Evolutionary conservation across 257 asterid genomes (phyloP).

Genomic region (Solanum dulcamara): DNA sequence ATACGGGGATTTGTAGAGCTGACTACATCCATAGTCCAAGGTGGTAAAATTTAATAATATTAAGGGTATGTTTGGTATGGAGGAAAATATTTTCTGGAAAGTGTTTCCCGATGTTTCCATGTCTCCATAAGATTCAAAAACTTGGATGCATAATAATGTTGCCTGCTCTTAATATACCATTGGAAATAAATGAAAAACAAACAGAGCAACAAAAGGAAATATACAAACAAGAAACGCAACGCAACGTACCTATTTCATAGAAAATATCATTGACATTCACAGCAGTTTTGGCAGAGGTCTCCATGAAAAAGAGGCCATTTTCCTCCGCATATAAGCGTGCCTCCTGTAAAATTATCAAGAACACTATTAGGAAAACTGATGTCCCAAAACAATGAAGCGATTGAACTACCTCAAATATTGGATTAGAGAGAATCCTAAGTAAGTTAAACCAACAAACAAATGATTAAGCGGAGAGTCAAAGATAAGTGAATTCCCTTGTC

Average conservation of each 20-base stretch:
- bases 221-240: background rate
- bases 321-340: slow-evolving; percentile 61
- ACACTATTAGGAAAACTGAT: background rate
- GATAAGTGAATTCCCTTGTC: background rate
- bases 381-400: background rate
- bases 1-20: background rate
- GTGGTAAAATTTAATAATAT: background rate
- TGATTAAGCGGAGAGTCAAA: background rate
- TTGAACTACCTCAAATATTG: background rate
- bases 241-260: slow-evolving; percentile 51
- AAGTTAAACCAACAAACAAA: background rate
- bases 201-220: background rate
- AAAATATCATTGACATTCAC: slow-evolving; percentile 59
- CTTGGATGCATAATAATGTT: background rate
- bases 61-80: too few species aligned
- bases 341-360: slow-evolving; percentile 32
- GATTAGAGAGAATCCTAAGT: background rate
- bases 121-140: background rate
- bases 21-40: background rate
- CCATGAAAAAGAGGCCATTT: slow-evolving; percentile 70
- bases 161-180: background rate
- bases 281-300: slow-evolving; percentile 78
- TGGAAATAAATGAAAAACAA: background rate
- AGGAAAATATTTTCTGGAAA: too few species aligned
- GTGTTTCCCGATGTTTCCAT: too few species aligned